Evolutionary conservation across 352 stramenopile genomes (phyloP).

Genomic region (Blastocystis sp.): DNA sequence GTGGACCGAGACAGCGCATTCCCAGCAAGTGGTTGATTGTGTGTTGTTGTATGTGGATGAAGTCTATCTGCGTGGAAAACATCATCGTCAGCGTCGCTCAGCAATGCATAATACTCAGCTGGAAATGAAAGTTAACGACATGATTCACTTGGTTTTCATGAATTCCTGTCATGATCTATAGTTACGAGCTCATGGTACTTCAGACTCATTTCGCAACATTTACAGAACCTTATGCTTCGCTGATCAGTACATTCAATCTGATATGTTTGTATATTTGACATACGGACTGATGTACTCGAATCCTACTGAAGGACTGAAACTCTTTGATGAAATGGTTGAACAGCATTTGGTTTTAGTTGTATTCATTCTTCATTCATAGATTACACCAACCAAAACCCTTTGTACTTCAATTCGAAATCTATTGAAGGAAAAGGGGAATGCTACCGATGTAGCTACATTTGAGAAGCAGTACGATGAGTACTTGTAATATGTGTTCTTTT

Average conservation of each 20-base stretch:
- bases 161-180: not conserved
- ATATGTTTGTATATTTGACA: not conserved
- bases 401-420: not conserved
- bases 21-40: not conserved
- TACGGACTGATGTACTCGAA: not conserved
- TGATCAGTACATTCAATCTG: constrained; percentile 22
- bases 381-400: not conserved
- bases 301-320: not conserved
- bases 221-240: not conserved
- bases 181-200: not conserved
- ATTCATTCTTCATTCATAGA: not conserved
- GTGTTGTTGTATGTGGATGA: constrained; percentile 6
- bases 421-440: not conserved
- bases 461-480: not conserved
- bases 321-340: constrained; percentile 6
- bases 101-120: not conserved
- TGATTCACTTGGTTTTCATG: not conserved
- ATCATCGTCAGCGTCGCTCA: not conserved
- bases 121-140: not conserved
- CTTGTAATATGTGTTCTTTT: not conserved
- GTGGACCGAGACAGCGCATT: not conserved
- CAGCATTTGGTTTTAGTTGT: not conserved
- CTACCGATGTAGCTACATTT: not conserved
- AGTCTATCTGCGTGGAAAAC: not conserved
- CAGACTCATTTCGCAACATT: not conserved